Evolutionary conservation across 768 basidiomycete species (phyloP).

Genomic region (Podaxis sp.): DNA sequence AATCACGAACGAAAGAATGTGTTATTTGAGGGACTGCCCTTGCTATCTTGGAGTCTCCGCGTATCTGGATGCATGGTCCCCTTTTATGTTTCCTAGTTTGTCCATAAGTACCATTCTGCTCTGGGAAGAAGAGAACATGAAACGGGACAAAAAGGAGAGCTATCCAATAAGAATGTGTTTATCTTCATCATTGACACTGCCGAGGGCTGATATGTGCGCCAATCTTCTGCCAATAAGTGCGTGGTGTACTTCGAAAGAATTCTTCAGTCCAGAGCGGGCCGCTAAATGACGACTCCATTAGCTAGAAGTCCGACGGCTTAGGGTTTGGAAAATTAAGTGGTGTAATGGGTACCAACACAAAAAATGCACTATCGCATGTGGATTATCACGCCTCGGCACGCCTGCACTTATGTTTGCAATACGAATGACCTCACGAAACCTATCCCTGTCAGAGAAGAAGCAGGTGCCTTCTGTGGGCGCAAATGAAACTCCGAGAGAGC

Average conservation of each 20-base stretch:
- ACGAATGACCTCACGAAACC: not conserved
- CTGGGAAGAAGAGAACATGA: not conserved
- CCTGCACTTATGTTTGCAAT: not conserved
- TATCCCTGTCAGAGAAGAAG: not conserved
- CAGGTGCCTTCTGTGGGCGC: not conserved
- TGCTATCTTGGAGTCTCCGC: not conserved
- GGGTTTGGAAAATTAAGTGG: not conserved
- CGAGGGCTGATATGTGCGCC: not conserved
- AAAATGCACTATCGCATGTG: not conserved
- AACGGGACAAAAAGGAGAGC: not conserved
- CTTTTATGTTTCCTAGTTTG: constrained; percentile 4
- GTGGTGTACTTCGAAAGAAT: not conserved
- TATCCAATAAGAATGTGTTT: not conserved
- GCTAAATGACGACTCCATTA: not conserved
- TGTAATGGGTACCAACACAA: not conserved
- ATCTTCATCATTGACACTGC: not conserved
- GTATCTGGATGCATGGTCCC: not conserved
- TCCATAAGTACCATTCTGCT: not conserved
- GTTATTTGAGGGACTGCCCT: not conserved
- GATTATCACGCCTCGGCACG: not conserved
- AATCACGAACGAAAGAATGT: not conserved
- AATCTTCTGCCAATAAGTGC: not conserved
- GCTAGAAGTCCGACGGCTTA: not conserved
- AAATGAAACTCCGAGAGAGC: not conserved
- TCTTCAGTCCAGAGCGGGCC: not conserved